A percentile compares a stretch with the other conserved stretches of the same genome.
These are phyloP conservation scores for Aspergillus nomiae DNA, from an alignment of 2,329 filamentous ascomycete genomes.

Conservation along the genomic window DNA sequence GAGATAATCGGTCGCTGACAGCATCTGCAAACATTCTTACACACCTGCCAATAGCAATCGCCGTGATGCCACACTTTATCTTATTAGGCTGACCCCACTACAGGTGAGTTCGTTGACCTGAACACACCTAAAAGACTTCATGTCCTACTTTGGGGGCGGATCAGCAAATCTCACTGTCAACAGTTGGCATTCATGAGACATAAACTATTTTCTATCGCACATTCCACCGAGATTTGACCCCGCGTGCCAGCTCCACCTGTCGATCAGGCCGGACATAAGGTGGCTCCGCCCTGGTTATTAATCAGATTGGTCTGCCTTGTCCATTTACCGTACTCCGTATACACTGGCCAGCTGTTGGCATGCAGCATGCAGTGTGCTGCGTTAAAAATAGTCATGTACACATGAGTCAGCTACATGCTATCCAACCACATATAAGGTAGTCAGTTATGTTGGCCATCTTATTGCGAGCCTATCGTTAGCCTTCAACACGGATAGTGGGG, in stretches of 20 bases:
- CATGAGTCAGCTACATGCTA: background rate
- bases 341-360: background rate
- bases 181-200: background rate
- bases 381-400: background rate
- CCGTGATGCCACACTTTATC: too few relatives aligned
- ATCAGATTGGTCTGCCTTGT: background rate
- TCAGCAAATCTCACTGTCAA: too few relatives aligned
- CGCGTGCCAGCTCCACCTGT: background rate
- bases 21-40: too few relatives aligned
- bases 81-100: accelerated
- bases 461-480: too few relatives aligned
- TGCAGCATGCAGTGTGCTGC: background rate
- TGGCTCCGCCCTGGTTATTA: background rate
- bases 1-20: background rate
- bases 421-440: background rate
- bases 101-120: too few relatives aligned
- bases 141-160: too few relatives aligned
- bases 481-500: background rate
- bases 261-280: background rate
- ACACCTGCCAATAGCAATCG: too few relatives aligned
- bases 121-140: too few relatives aligned
- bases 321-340: background rate
- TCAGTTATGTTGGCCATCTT: background rate
- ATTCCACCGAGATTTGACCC: background rate
- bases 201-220: background rate